A percentile compares a stretch with the other conserved stretches of the same genome.
Evolutionary conservation across 345 rosid species (phyloP).

Genomic region (Pistacia vera): DNA sequence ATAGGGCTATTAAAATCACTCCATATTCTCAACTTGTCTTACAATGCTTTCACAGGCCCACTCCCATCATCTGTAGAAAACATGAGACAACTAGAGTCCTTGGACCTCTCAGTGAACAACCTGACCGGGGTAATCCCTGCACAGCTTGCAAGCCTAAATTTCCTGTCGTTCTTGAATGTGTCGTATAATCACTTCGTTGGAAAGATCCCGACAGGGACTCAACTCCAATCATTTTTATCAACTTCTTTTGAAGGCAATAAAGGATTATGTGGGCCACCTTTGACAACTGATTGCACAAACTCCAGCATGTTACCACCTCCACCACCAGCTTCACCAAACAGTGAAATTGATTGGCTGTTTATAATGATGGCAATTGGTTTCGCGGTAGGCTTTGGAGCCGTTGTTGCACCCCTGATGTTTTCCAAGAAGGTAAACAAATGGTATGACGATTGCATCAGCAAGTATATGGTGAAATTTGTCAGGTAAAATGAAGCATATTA

Average conservation of each 20-base stretch:
- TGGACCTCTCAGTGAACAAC: constrained; percentile 35
- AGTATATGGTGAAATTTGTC: constrained; percentile 17
- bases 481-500: no score
- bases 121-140: constrained; percentile 30
- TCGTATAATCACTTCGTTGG: constrained; percentile 36
- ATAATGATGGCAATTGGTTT: constrained; percentile 50
- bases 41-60: constrained; percentile 22
- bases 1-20: constrained; percentile 28
- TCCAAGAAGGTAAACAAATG: constrained; percentile 34
- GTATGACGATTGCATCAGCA: constrained; percentile 34
- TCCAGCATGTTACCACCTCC: not conserved
- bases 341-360: constrained; percentile 43
- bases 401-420: constrained; percentile 39
- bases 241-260: constrained; percentile 24
- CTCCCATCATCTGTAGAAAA: constrained; percentile 31
- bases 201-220: constrained; percentile 23
- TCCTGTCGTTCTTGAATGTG: constrained; percentile 37
- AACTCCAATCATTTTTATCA: constrained; percentile 29
- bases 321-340: not conserved
- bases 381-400: constrained; percentile 50
- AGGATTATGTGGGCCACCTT: constrained; percentile 32
- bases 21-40: constrained; percentile 34
- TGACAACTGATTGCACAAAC: not conserved
- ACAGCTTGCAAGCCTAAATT: constrained; percentile 28
- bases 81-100: constrained; percentile 27